These are phyloP conservation scores for Mycena alexandri DNA, from an alignment of 768 basidiomycete species.

Conservation along the genomic window DNA sequence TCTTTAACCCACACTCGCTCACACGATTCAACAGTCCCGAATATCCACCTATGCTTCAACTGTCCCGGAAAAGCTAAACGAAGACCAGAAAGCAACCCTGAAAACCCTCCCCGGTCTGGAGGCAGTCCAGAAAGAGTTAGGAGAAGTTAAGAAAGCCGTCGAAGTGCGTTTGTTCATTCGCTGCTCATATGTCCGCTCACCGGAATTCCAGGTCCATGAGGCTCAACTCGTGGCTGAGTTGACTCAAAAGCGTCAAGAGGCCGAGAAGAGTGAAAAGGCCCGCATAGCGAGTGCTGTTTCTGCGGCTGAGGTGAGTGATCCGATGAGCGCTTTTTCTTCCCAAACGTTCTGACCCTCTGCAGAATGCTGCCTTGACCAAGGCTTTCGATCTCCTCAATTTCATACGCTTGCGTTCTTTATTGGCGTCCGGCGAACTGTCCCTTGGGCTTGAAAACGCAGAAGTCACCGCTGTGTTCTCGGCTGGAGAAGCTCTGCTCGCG, in stretches of 20 bases:
- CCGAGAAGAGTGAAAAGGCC: conserved; percentile 67
- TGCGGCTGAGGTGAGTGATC: conserved; percentile 65
- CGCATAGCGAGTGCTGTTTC: conserved; percentile 69
- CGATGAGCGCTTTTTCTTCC: neutral
- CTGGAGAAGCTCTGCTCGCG: conserved; percentile 67
- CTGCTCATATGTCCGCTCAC: conserved; percentile 5
- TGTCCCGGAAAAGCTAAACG: conserved; percentile 81
- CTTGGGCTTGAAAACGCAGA: conserved; percentile 64
- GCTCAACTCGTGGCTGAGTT: conserved; percentile 70
- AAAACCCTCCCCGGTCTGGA: conserved; percentile 83
- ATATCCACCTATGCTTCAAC: conserved; percentile 78
- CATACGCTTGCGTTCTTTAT: conserved; percentile 66
- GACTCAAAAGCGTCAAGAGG: conserved; percentile 65
- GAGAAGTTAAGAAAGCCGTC: conserved; percentile 85
- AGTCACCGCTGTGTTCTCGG: conserved; percentile 64
- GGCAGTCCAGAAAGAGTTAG: conserved; percentile 83
- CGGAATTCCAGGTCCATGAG: conserved; percentile 66
- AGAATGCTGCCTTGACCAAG: conserved; percentile 61
- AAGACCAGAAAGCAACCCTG: conserved; percentile 85
- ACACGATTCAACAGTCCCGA: conserved; percentile 64
- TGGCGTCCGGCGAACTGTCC: conserved; percentile 59
- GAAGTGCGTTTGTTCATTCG: conserved; percentile 66
- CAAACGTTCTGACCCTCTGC: conserved; percentile 9
- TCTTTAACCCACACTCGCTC: conserved; percentile 1
- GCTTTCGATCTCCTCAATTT: conserved; percentile 68